Base-by-base conservation (phyloP, 768 basidiomycete species). In the Chiua virens region DNA sequence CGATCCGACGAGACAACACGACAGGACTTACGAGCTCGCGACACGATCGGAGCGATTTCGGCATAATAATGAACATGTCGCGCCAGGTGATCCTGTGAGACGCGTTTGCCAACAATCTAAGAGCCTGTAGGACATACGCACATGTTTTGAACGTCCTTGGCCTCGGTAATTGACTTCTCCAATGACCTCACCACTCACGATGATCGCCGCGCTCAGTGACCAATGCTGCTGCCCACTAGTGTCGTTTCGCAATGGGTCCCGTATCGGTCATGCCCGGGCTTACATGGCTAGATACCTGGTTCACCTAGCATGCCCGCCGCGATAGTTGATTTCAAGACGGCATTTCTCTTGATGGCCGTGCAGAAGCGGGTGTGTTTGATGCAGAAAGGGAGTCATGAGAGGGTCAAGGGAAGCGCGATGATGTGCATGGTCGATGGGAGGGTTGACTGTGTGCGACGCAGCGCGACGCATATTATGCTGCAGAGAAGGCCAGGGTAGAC, bases 291-390 rank as follows among this genome's bases (percentile, higher is more conserved):
- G 75, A 51, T 40, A n/a, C 83, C 82, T 18, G 77, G 75, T 42
- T 84, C 83, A 1, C 80, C 83, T 0, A 93, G 68, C 1, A 87
- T 86, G 14, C 87, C 87, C 0, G 81, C 82, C n/a, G n/a, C n/a
- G n/a, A 54, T 92, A 93, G 55, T 76, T 78, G 41, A 94, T 79
- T 67, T 93, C 92, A 60, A 92, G 0, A 85, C 85, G 0, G 85
- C 86, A 9, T 91, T 92, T 54, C 90, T 89, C 57, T 85, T 86
- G 22, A 90, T 75, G 1, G 92, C 89, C 0, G 87, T 86, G 39
- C 89, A 81, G 30, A 93, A 79, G 42, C 91, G 75, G 0, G 92
- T 92, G 61, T 92, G 90, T 61, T 89, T 92, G 61, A 94, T 75
- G 57, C 87, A 79, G 64, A 87, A 94, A 1, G 89, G 83, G 2